Evolutionary conservation across 2,329 filamentous ascomycete species (phyloP), one percentile per base, ranked within the genome.

Genomic region (Teratosphaeria viscida): DNA sequence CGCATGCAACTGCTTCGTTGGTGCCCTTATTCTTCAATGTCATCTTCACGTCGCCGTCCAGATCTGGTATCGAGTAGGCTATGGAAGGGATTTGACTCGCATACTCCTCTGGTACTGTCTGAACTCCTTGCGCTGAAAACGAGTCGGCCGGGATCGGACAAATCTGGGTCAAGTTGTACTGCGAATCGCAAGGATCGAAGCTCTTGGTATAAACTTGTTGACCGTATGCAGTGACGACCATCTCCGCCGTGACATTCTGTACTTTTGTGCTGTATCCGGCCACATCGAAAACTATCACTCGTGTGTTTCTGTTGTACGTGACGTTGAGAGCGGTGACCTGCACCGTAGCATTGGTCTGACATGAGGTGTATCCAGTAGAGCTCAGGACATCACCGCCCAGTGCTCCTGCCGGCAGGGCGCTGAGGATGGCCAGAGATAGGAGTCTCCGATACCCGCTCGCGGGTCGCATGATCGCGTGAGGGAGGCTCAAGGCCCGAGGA

Each of bases 31-130:
- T 83, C 61, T 81, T 85, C 54, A 99, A 81, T 70, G 90, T 78
- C 63, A 99, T 78, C 53, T 86, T 94, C 37, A 92, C 94, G 68
- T 87, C 77, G 43, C 92, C 92, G 59, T 92, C 87, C 66, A 99
- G 87, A 72, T 99, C 92, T 56, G 94, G 94, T 35, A 99, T 80
- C 62, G 84, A 82, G 77, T 96, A 99, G 12, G 92, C 92, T 65
- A 99, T 95, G 2, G 84, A 77, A 1, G 94, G 94, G 49, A 99
- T 92, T 75, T 88, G 76, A 58, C 81, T 81, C 59, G 89, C 85
- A 70, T 86, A 92, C 62, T 85, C 70, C 0, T 82, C 75, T 16
- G 91, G 88, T 47, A 99, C 88, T 34, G 79, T 74, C 72, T 94
- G 87, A 3, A 76, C 77, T 54, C 91, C 92, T 52, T 78, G 76